phyloP scores from a whole-genome alignment of 495 filamentous ascomycete genomes.

The Corynascus novoguineensis region DNA sequence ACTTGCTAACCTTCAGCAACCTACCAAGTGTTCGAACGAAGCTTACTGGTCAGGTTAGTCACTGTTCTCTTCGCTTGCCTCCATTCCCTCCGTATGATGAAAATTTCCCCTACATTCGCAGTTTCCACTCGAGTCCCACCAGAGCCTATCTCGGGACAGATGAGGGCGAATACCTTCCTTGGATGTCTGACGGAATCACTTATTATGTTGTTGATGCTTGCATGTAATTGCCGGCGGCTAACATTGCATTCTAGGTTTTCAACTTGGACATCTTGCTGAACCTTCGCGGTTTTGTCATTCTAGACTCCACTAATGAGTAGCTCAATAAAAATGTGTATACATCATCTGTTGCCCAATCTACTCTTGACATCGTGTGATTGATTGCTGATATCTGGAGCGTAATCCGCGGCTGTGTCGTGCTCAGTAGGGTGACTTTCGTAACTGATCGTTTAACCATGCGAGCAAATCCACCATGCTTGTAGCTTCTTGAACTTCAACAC shows the following conservation, averaged over 20 bases:
- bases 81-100: conserved; percentile 42
- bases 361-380: too few relatives aligned
- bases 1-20: conserved; percentile 9
- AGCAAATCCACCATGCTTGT: too few relatives aligned
- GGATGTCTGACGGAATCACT: conserved; percentile 53
- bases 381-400: too few relatives aligned
- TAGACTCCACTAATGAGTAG: too few relatives aligned
- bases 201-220: conserved; percentile 10
- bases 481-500: too few relatives aligned
- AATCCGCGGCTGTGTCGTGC: too few relatives aligned
- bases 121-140: conserved; percentile 60
- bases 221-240: conserved; percentile 16
- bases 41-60: conserved; percentile 27
- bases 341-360: too few relatives aligned
- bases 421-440: too few relatives aligned
- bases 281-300: too few relatives aligned
- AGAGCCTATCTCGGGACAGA: conserved; percentile 54
- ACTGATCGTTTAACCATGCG: too few relatives aligned
- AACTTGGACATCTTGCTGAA: too few relatives aligned
- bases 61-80: conserved; percentile 8
- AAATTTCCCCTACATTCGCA: conserved; percentile 57
- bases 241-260: conserved; percentile 15
- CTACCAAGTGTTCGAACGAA: neutral
- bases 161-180: conserved; percentile 56
- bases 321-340: too few relatives aligned